These are phyloP conservation scores for Tuber calosporum DNA, from an alignment of 495 filamentous ascomycete genomes.

Conservation along the genomic window DNA sequence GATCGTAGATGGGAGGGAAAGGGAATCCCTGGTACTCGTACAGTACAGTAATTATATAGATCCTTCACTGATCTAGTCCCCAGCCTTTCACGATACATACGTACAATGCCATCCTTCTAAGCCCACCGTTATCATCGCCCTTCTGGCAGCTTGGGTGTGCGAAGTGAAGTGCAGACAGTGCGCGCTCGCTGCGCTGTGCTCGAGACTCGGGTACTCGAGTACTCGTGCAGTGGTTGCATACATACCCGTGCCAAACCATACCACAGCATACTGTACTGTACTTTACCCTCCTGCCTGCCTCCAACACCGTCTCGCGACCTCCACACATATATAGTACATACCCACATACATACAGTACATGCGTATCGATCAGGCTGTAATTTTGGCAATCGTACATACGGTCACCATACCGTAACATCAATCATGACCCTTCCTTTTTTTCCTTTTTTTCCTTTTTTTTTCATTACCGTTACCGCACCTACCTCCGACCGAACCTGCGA, in stretches of 20 bases:
- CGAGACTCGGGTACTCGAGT: background rate
- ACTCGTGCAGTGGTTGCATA: background rate
- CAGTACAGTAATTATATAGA: background rate
- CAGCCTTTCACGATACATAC: background rate
- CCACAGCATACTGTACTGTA: background rate
- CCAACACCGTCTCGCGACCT: background rate
- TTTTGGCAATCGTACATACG: background rate
- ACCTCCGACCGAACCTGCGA: background rate
- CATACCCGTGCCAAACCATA: background rate
- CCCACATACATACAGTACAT: background rate
- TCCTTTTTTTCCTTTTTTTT: background rate
- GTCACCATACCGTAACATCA: background rate
- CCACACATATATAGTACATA: background rate
- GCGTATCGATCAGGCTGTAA: background rate
- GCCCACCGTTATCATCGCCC: background rate
- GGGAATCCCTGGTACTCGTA: background rate
- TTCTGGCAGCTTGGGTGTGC: background rate
- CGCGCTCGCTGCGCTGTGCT: background rate
- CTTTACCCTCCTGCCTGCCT: no score
- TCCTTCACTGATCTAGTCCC: background rate
- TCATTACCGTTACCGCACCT: background rate
- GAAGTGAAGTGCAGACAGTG: background rate
- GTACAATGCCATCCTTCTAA: background rate
- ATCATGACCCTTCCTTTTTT: background rate
- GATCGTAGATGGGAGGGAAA: background rate